Evolutionary conservation across 179 eudicot genomes (phyloP), one percentile per base, ranked within the genome.

Genomic region (Drosera spatulata): DNA sequence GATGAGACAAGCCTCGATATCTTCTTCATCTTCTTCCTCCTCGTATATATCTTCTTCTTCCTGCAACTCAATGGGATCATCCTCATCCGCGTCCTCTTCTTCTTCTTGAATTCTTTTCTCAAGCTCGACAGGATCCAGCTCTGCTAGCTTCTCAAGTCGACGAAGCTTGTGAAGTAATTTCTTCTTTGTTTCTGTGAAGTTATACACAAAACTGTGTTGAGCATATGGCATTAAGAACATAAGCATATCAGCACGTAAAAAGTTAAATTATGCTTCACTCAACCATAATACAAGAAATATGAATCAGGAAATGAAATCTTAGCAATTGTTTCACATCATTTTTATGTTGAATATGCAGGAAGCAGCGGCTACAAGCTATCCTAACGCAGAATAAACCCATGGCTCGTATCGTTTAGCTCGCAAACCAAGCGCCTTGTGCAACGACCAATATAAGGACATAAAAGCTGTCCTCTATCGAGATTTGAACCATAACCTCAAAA

Each of bases 141-240:
- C 83, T 0, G 97, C 93, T 45, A 93, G 68, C 59, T 73, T 85
- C 69, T 93, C 95, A 5, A 93, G 89, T 61, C 95, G 76, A 11
- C 68, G 58, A 14, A 93, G 91, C 78, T 81, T 86, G 60, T 81
- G 70, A 50, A 89, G 53, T 2, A 86, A 81, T 55, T 85, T 80
- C 57, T 80, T 76, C 63, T 85, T 83, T 49, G 97, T 77, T 75
- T 88, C 99, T 93, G 61, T 7, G n/a, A n/a, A 10, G 9, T 50
- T 0, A 6, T 38, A 10, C 8, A 12, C 33, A 6, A 8, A 60
- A 38, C 15, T 6, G 1, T 45, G 10, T 10, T 45, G 10, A 6
- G 10, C 49, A 45, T 6, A 6, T 6, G 7, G 0, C 10, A 6
- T 0, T 45, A 6, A 6, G 8, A 6, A 6, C 49, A 6, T 6